These are phyloP conservation scores for Coelastrella sp. DNA, from an alignment of 139 green algal species.

Conservation along the genomic window DNA sequence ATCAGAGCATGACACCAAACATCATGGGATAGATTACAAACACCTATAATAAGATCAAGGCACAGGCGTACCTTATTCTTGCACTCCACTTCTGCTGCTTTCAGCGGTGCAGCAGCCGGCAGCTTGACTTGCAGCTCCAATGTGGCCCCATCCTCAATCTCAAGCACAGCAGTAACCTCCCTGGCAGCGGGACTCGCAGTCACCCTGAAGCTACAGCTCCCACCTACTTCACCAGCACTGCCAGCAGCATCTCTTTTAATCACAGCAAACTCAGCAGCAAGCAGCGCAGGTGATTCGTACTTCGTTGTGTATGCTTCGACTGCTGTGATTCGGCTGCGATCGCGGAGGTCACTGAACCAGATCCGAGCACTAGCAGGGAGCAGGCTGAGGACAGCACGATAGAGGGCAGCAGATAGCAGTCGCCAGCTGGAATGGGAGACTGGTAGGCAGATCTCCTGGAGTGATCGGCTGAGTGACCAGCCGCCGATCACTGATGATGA, in stretches of 20 bases:
- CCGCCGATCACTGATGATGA: too few relatives aligned
- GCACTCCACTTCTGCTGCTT: constrained; percentile 79
- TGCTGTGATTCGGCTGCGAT: constrained; percentile 61
- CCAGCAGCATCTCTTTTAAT: constrained; percentile 40
- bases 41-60: too few relatives aligned
- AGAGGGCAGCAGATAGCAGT: constrained; percentile 51
- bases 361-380: constrained; percentile 81
- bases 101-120: constrained; percentile 83
- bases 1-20: too few relatives aligned
- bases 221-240: constrained; percentile 14
- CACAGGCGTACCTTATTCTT: constrained; percentile 65
- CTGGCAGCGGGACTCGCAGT: constrained; percentile 59
- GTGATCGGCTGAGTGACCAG: constrained; percentile 40
- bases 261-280: constrained; percentile 81
- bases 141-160: constrained; percentile 86
- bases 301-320: constrained; percentile 88
- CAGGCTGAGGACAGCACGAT: constrained; percentile 70
- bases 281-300: constrained; percentile 79
- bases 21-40: too few relatives aligned
- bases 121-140: constrained; percentile 91
- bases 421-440: constrained; percentile 9
- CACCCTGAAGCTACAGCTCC: constrained; percentile 72
- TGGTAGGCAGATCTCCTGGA: constrained; percentile 44
- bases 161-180: constrained; percentile 80
- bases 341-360: constrained; percentile 89